Evolutionary conservation across 2,329 filamentous ascomycete species (phyloP).

Genomic region (Pseudogymnoascus sp.): DNA sequence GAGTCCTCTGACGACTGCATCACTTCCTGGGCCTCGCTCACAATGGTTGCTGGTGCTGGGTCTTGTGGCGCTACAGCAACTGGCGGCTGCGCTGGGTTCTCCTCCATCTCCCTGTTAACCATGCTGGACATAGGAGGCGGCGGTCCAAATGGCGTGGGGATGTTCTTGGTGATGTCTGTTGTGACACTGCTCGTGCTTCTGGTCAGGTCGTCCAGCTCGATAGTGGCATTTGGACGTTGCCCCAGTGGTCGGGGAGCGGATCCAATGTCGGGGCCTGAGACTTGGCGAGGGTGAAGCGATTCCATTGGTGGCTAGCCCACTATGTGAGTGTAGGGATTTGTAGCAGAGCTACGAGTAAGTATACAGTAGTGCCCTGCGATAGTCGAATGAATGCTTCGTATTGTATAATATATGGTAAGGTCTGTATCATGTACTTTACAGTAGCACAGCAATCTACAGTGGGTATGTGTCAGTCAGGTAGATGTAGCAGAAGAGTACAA

Average conservation of each 20-base stretch:
- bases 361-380: neutral
- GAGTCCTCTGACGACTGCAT: conserved; percentile 1
- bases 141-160: conserved; percentile 1
- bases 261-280: conserved; percentile 2
- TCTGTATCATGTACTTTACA: neutral
- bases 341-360: conserved; percentile 3
- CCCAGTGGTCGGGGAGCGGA: neutral
- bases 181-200: conserved; percentile 6
- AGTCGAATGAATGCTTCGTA: conserved; percentile 5
- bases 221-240: neutral
- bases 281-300: conserved; percentile 3
- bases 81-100: neutral
- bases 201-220: conserved; percentile 6
- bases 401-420: neutral
- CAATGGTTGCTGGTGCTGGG: neutral
- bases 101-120: conserved; percentile 6
- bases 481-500: neutral
- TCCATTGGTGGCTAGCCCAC: conserved; percentile 1
- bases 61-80: neutral
- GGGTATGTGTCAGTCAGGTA: neutral
- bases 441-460: neutral
- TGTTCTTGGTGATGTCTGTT: neutral
- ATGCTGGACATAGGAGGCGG: neutral
- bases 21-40: neutral
- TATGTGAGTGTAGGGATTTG: conserved; percentile 3